Evolutionary conservation across 225 moss, liverwort and hornwort species (phyloP).

Genomic region (Lunularia cruciata): DNA sequence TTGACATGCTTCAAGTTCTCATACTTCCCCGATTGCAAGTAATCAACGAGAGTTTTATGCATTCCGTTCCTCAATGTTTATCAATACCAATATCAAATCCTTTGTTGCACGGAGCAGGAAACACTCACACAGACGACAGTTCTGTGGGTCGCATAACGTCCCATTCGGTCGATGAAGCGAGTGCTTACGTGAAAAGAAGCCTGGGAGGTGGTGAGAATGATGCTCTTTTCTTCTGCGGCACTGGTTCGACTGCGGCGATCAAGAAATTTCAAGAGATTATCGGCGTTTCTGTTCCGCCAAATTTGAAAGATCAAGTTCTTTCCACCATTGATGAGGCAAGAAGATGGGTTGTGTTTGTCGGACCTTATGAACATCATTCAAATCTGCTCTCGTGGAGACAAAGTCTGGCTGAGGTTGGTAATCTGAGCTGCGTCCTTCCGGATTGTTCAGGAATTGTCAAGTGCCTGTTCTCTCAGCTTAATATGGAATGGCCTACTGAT

Average conservation of each 20-base stretch:
- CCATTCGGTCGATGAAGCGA: conserved; percentile 29
- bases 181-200: conserved; percentile 39
- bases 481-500: too few relatives aligned
- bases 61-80: not conserved
- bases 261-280: conserved; percentile 48
- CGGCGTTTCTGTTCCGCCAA: conserved; percentile 29
- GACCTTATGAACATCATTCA: conserved; percentile 53
- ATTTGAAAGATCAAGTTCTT: conserved; percentile 22
- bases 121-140: conserved; percentile 45
- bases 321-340: conserved; percentile 3
- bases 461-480: too few relatives aligned
- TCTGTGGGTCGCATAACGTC: conserved; percentile 38
- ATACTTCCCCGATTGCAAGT: too few relatives aligned
- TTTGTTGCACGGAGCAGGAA: conserved; percentile 26
- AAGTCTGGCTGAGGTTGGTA: conserved; percentile 47
- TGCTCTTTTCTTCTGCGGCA: conserved; percentile 43
- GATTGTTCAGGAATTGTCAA: too few relatives aligned
- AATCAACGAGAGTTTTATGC: not conserved
- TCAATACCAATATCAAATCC: not conserved
- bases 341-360: conserved; percentile 52
- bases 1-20: too few relatives aligned
- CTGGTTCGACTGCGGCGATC: conserved; percentile 42
- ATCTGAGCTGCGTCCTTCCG: too few relatives aligned
- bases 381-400: conserved; percentile 49
- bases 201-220: conserved; percentile 40